A percentile compares a stretch with the other conserved stretches of the same genome.
Conservation (phyloP, 106 monocot species). For the Dendrobium catenatum region DNA sequence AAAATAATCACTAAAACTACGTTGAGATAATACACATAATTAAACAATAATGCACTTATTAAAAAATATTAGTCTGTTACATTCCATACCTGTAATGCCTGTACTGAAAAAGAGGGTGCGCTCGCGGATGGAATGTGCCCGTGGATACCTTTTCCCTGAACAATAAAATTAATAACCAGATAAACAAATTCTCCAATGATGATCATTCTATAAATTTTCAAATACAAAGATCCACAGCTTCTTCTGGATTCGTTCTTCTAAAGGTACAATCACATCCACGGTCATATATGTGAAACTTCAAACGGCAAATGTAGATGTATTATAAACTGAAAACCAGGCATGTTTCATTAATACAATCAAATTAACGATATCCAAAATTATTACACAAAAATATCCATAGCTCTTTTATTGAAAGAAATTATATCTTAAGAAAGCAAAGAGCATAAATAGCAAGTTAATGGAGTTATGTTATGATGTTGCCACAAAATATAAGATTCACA, state of each 20-base stretch:
- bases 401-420: background rate
- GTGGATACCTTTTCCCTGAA: conserved; percentile 55
- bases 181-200: background rate
- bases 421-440: background rate
- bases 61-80: background rate
- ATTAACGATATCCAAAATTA: conserved; percentile 1
- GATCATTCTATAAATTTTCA: background rate
- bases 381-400: background rate
- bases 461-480: background rate
- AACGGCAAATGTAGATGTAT: too few species aligned
- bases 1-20: background rate
- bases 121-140: conserved; percentile 72
- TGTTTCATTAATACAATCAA: background rate
- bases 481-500: background rate
- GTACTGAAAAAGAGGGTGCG: conserved; percentile 91
- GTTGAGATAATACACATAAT: background rate
- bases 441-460: background rate
- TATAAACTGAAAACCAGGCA: too few species aligned
- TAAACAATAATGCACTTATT: background rate
- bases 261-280: too few species aligned
- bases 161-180: conserved; percentile 14
- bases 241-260: background rate
- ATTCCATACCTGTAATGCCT: conserved; percentile 77
- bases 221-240: background rate
- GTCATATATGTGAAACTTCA: too few species aligned